A percentile compares a stretch with the other conserved stretches of the same genome.
Conservation (phyloP, 2,329 filamentous ascomycete species). For the Mycosphaerelloides madeirae region DNA sequence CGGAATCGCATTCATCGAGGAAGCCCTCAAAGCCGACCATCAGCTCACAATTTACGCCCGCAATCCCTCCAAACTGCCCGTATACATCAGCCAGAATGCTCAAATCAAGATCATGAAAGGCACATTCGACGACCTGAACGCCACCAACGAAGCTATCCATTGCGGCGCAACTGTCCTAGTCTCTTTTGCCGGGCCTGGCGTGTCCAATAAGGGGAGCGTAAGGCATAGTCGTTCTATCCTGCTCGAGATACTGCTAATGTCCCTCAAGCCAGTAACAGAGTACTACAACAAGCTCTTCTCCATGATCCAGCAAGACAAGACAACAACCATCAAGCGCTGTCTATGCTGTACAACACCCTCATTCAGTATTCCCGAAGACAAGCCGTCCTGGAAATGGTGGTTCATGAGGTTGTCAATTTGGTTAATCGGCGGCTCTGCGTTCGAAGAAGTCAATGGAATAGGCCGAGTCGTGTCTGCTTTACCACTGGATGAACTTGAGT, state of each 20-base stretch:
- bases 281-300: slow-evolving; percentile 14
- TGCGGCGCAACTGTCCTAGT: slow-evolving; percentile 17
- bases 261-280: slow-evolving; percentile 8
- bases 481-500: slow-evolving; percentile 11
- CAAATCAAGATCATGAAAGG: slow-evolving; percentile 17
- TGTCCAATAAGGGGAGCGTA: slow-evolving; percentile 13
- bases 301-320: slow-evolving; percentile 4
- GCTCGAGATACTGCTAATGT: not conserved
- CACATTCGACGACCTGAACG: slow-evolving; percentile 14
- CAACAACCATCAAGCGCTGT: slow-evolving; percentile 8
- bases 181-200: slow-evolving; percentile 17
- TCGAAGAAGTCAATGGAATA: slow-evolving; percentile 17
- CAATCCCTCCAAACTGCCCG: slow-evolving; percentile 18
- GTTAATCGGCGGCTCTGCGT: slow-evolving; percentile 11
- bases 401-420: slow-evolving; percentile 9
- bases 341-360: slow-evolving; percentile 16
- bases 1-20: slow-evolving; percentile 17
- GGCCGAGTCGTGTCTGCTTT: slow-evolving; percentile 11
- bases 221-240: not conserved
- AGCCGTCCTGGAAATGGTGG: slow-evolving; percentile 10
- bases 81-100: slow-evolving; percentile 2
- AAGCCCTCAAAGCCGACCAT: slow-evolving; percentile 16
- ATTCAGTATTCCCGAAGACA: slow-evolving; percentile 10
- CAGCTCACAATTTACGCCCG: slow-evolving; percentile 20
- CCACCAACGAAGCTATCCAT: slow-evolving; percentile 9